These are phyloP conservation scores for Penicillium herquei DNA, from an alignment of 495 filamentous ascomycete species.

Conservation along the genomic window DNA sequence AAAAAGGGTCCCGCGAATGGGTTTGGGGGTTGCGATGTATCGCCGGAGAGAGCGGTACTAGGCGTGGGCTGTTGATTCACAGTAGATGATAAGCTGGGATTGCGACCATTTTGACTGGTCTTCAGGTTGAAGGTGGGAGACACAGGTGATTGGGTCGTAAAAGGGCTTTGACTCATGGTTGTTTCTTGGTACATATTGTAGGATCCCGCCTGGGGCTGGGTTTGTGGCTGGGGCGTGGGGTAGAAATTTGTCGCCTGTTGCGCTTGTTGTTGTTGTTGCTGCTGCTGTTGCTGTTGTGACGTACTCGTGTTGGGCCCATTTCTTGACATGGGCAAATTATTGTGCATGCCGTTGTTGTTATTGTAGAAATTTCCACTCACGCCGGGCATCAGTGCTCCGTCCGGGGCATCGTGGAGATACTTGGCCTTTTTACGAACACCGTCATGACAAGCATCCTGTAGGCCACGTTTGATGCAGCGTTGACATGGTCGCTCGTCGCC, in stretches of 20 bases:
- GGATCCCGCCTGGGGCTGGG: constrained; percentile 25
- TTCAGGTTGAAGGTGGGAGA: constrained; percentile 62
- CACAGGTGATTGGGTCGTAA: constrained; percentile 66
- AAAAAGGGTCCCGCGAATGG: constrained; percentile 64
- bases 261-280: constrained; percentile 25
- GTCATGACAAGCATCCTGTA: constrained; percentile 89
- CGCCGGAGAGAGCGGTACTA: constrained; percentile 32
- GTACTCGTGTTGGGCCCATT: constrained; percentile 31
- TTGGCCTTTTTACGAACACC: constrained; percentile 96
- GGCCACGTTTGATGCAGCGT: constrained; percentile 87
- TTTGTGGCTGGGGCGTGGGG: constrained; percentile 20
- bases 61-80: constrained; percentile 33
- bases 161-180: constrained; percentile 47
- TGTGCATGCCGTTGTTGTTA: constrained; percentile 22
- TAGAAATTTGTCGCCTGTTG: constrained; percentile 24
- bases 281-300: constrained; percentile 27
- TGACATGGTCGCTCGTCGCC: constrained; percentile 89
- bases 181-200: constrained; percentile 44
- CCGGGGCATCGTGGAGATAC: constrained; percentile 93
- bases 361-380: constrained; percentile 49
- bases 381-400: constrained; percentile 67
- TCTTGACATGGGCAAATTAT: constrained; percentile 30
- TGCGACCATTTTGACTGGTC: constrained; percentile 36
- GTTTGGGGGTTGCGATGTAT: constrained; percentile 36
- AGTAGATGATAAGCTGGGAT: constrained; percentile 35